Percentiles rank a stretch among this genome's conserved stretches.
Conservation (phyloP, 208 protist genomes). For the Leishmania braziliensis region DNA sequence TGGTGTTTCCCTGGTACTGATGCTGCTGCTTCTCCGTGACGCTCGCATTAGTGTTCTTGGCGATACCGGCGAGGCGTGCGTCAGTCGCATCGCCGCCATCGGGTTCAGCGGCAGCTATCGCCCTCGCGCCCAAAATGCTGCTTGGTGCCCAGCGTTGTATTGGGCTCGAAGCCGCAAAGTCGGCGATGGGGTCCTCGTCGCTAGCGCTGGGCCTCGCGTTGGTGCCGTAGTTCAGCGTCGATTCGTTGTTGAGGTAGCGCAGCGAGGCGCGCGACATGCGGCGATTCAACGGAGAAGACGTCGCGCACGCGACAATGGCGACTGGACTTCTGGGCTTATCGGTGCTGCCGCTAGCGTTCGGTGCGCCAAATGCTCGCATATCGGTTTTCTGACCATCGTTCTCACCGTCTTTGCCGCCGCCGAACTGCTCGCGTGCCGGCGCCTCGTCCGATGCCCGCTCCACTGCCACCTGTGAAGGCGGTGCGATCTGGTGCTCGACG, state of each 20-base stretch:
- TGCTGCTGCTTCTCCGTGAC: neutral
- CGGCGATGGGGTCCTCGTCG: constrained; percentile 5
- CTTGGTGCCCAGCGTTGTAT: neutral
- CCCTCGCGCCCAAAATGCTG: neutral
- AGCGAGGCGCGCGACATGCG: constrained; percentile 30
- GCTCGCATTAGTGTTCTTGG: neutral
- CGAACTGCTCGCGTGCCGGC: neutral
- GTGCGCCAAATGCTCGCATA: neutral
- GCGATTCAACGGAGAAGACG: constrained; percentile 7
- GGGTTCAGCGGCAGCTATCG: neutral
- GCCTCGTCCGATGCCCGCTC: neutral
- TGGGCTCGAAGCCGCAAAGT: neutral
- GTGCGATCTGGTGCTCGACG: constrained; percentile 25
- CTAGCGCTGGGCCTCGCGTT: constrained; percentile 9
- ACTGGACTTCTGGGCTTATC: neutral
- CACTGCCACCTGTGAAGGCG: neutral
- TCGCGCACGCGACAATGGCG: neutral
- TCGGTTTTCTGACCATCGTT: neutral
- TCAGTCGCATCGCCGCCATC: neutral
- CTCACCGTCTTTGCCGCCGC: neutral
- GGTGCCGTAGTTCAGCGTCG: constrained; percentile 19
- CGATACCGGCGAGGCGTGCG: neutral
- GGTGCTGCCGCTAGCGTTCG: neutral
- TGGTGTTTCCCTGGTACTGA: neutral
- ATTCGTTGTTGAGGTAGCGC: constrained; percentile 22